Evolutionary conservation across 1,284 basidiomycete genomes (phyloP), one percentile per base, ranked within the genome.

Genomic region (Pascua sp.): DNA sequence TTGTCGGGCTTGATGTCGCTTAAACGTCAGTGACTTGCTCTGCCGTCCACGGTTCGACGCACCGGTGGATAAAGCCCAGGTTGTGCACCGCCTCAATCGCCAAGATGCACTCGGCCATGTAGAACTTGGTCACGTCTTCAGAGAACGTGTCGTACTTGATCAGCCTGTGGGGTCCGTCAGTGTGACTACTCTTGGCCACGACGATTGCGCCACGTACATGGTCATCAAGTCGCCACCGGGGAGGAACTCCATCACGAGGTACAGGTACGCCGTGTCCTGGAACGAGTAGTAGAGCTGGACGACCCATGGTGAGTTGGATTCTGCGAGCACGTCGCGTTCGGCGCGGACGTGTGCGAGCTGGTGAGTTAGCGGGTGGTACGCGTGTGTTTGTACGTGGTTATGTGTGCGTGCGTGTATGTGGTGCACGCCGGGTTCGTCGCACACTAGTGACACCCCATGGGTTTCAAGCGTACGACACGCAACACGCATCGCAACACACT

Each of bases 101-200:
- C 39, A 98, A 82, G 55, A 98, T 92, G 75, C 93, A 97, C 78
- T 98, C 95, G 44, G 95, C 95, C 86, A 98, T 97, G 79, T 98
- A 98, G 80, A 98, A 98, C 56, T 96, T 87, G 39, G 93, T 96
- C 42, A 98, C 95, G 73, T 98, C 95, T 77, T 98, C 95, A 10
- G 91, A 92, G 79, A 98, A 98, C 1, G 95, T 91, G 76, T 98
- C 95, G 78, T 98, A 98, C 79, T 98, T 98, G 87, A 98, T 98
- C 64, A 98, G 82, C 95, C 98, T 98, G 41, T 88, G 2, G 12
- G 39, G 40, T 15, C 16, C 36, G 17, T 46, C 32, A 47, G 49
- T 38, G 24, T 18, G n/a, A n/a, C 43, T 2, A 41, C 42, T 11
- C 12, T 11, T 1, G n/a, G 41, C 5, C 5, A 42, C n/a, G 11